Base-by-base conservation (phyloP, 2,329 filamentous ascomycete genomes). In the Cryphonectria parasitica region DNA sequence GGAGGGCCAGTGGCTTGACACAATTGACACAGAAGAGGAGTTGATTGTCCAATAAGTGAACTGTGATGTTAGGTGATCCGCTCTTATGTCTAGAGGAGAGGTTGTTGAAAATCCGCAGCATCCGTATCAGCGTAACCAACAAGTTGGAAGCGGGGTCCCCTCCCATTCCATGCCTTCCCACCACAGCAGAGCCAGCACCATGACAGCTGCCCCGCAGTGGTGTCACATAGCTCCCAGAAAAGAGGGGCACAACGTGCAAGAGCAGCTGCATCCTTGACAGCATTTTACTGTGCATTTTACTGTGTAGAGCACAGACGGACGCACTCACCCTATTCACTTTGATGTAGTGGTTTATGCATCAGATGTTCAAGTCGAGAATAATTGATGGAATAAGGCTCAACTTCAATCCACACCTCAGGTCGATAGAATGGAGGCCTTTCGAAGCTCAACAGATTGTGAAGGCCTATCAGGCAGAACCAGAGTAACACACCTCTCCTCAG, bases 81-180 rank as follows among this genome's bases (percentile, higher is more conserved):
- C 34, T 36, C 22, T 39, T n/a, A 34, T 22, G 58, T 39, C 19
- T 5, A 39, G 22, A 39, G 22, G 19, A 61, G 58, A 61, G n/a
- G 58, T 36, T 7, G 58, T 25, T 45, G 22, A 19, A 45, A 28
- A 8, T 45, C 61, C 63, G 63, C 31, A 52, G 41, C 41, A 34
- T 52, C 63, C 63, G 63, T n/a, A 10, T 64, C 28, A 10, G 10
- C n/a, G 17, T 2, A 3, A 41, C 49, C 41, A 60, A 58, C 49
- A 67, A 68, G 54, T 70, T 45, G 65, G 71, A 70, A 72, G 71
- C 68, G 71, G 71, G 71, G 71, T 72, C 66, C 71, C 67, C 25
- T 64, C 61, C 66, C 66, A 68, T 43, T 41, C 71, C 71, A 66
- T 43, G 67, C 61, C 66, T 72, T 70, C 68, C 66, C 62, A 71